These are phyloP conservation scores for Debaryomyces castellii DNA, from an alignment of 805 yeast species.

Conservation along the genomic window DNA sequence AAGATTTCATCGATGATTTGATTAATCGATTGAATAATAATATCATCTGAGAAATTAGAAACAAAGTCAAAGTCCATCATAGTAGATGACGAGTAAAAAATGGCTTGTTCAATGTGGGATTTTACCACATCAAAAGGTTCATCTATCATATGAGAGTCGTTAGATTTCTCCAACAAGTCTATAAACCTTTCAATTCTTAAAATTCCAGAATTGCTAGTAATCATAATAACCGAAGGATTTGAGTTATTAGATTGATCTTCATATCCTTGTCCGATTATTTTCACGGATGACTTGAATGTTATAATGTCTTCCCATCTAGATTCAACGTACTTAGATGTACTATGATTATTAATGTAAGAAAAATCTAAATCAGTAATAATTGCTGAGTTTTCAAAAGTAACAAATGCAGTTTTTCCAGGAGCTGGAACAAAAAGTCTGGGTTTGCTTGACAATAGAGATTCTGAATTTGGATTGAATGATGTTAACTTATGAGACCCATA, in stretches of 20 bases:
- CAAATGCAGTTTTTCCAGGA: slow-evolving; percentile 60
- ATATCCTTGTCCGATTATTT: slow-evolving; percentile 59
- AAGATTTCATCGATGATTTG: slow-evolving; percentile 57
- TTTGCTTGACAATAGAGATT: slow-evolving; percentile 11
- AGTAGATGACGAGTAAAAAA: slow-evolving; percentile 56
- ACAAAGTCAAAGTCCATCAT: slow-evolving; percentile 43
- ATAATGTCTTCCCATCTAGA: slow-evolving; percentile 84
- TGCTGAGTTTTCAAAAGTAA: slow-evolving; percentile 58
- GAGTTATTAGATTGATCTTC: slow-evolving; percentile 35
- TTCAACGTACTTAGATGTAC: slow-evolving; percentile 26
- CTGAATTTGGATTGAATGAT: slow-evolving; percentile 24
- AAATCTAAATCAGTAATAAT: slow-evolving; percentile 62
- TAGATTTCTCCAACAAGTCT: slow-evolving; percentile 6
- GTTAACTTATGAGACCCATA: slow-evolving; percentile 68
- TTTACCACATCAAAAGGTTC: slow-evolving; percentile 45
- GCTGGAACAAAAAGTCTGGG: slow-evolving; percentile 58
- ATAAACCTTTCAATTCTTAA: slow-evolving; percentile 54
- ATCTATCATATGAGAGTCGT: slow-evolving; percentile 8
- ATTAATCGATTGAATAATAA: slow-evolving; percentile 37
- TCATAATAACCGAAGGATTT: slow-evolving; percentile 45
- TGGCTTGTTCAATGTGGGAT: slow-evolving; percentile 81
- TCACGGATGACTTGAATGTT: slow-evolving; percentile 50
- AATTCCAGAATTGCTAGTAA: slow-evolving; percentile 61
- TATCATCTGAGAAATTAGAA: slow-evolving; percentile 24
- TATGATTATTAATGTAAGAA: slow-evolving; percentile 21